These are phyloP conservation scores for Sporothrix sp. DNA, from an alignment of 2,329 filamentous ascomycete species.

Conservation along the genomic window DNA sequence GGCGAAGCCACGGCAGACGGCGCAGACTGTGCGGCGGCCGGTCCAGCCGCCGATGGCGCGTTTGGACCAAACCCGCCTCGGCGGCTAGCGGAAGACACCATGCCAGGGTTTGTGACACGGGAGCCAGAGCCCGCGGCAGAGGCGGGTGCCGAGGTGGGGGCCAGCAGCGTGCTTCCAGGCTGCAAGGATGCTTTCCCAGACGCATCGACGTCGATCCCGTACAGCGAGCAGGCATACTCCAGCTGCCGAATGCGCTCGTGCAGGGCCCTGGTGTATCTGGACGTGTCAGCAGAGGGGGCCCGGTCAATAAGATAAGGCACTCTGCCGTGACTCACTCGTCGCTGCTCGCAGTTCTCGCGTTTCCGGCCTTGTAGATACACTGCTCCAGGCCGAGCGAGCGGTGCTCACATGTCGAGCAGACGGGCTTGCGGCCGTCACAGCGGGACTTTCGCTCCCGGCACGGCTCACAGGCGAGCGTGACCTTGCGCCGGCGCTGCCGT, in stretches of 20 bases:
- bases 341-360: slow-evolving; percentile 12
- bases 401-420: slow-evolving; percentile 33
- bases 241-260: slow-evolving; percentile 14
- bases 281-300: background rate
- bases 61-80: background rate
- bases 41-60: background rate
- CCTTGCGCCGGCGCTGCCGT: slow-evolving; percentile 16
- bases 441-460: slow-evolving; percentile 33
- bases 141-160: background rate
- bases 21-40: background rate
- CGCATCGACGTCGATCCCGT: slow-evolving; percentile 10
- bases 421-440: slow-evolving; percentile 34
- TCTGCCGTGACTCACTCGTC: slow-evolving; percentile 11
- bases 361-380: slow-evolving; percentile 12
- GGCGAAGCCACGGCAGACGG: background rate
- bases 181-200: background rate
- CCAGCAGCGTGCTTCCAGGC: background rate
- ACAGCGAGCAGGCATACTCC: slow-evolving; percentile 10
- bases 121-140: background rate
- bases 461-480: slow-evolving; percentile 33
- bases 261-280: slow-evolving; percentile 13
- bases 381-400: slow-evolving; percentile 19
- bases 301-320: background rate
- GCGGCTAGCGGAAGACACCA: background rate
- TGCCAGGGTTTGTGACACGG: background rate